These are phyloP conservation scores for Eleusine indica DNA, from an alignment of 176 grass and related monocot genomes.

Conservation along the genomic window DNA sequence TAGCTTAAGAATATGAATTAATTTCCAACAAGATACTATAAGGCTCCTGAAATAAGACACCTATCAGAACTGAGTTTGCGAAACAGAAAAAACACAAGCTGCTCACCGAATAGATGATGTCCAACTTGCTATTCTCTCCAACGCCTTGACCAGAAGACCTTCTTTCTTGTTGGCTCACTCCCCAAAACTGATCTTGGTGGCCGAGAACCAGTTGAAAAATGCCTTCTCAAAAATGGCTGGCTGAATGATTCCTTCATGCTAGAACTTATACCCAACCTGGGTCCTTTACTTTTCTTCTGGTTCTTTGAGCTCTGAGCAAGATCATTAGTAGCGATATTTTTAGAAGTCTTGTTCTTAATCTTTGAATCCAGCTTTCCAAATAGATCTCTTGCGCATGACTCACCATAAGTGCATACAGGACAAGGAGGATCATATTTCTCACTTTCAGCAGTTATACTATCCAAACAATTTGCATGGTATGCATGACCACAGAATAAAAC, in stretches of 20 bases:
- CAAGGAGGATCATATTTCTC: conserved; percentile 77
- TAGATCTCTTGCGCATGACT: conserved; percentile 56
- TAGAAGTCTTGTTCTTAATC: conserved; percentile 43
- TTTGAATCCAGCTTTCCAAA: conserved; percentile 44
- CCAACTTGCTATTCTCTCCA: conserved; percentile 45
- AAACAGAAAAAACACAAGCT: conserved; percentile 18
- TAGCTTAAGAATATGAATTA: no score
- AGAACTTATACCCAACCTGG: conserved; percentile 50
- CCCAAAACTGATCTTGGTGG: conserved; percentile 33
- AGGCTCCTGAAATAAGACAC: neutral
- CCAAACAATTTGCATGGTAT: conserved; percentile 83
- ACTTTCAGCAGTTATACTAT: conserved; percentile 57
- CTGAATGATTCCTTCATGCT: conserved; percentile 57
- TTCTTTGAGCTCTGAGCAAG: conserved; percentile 31
- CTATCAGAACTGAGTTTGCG: neutral
- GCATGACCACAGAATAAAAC: conserved; percentile 69
- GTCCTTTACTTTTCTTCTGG: conserved; percentile 38
- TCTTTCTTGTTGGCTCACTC: conserved; percentile 57
- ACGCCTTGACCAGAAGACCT: conserved; percentile 69
- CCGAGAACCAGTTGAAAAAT: conserved; percentile 64
- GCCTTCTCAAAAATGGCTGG: conserved; percentile 57
- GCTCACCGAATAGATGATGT: conserved; percentile 19
- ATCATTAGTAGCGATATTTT: conserved; percentile 40
- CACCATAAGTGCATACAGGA: conserved; percentile 68
- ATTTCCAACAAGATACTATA: neutral